A percentile compares a stretch with the other conserved stretches of the same genome.
Evolutionary conservation across 148 eudicot genomes (phyloP).

Genomic region (Dysphania ambrosioides): DNA sequence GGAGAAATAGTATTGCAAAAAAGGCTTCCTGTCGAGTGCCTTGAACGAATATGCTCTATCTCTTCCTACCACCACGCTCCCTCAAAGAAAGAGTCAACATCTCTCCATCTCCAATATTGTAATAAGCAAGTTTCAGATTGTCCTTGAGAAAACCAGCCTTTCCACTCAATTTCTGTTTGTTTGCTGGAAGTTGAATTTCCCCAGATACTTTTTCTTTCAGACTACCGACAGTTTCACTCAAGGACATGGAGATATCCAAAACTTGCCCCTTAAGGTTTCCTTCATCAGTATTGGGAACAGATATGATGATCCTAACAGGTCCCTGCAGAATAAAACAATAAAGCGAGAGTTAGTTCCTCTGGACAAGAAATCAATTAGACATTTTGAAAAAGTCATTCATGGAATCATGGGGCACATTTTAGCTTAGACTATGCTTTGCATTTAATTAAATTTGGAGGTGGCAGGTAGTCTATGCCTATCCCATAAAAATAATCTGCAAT

Average conservation of each 20-base stretch:
- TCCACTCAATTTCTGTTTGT: constrained; percentile 80
- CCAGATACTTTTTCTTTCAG: constrained; percentile 78
- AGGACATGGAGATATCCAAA: constrained; percentile 59
- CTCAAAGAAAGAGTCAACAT: constrained; percentile 59
- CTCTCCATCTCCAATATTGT: constrained; percentile 63
- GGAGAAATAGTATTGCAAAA: constrained; percentile 31
- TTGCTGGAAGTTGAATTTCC: constrained; percentile 80
- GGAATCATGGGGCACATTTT: background rate
- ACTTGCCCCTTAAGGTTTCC: constrained; percentile 78
- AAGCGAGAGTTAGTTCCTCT: constrained; percentile 5
- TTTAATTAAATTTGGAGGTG: background rate
- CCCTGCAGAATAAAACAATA: constrained; percentile 46
- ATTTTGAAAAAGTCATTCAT: background rate
- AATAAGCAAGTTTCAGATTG: constrained; percentile 72
- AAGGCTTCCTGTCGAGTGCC: constrained; percentile 29
- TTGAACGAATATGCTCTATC: constrained; percentile 35
- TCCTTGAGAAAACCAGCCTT: constrained; percentile 86
- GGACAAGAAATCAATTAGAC: background rate
- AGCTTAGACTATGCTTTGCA: background rate
- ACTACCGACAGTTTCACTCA: constrained; percentile 65
- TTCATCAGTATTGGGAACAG: constrained; percentile 73
- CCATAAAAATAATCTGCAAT: background rate
- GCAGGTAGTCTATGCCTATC: background rate
- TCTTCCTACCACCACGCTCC: constrained; percentile 82
- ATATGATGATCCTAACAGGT: constrained; percentile 51